Evolutionary conservation across 306 rosid species (phyloP).

Genomic region (Ormosia emarginata): DNA sequence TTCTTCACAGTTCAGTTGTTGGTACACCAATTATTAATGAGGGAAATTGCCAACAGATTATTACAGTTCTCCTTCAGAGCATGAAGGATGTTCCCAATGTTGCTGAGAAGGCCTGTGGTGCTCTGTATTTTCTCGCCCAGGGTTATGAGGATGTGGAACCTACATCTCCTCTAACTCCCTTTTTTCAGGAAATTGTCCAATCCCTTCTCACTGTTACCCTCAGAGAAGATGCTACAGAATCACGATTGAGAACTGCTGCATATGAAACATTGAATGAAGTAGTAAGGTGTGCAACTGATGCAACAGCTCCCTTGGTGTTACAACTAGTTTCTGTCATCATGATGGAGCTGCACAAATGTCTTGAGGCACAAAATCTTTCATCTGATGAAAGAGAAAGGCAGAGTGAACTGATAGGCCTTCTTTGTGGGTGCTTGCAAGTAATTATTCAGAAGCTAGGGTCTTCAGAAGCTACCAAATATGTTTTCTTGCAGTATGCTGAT

Average conservation of each 20-base stretch:
- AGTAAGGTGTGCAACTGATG: constrained; percentile 83
- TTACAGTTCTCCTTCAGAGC: constrained; percentile 85
- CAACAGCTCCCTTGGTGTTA: constrained; percentile 71
- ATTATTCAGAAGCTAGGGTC: constrained; percentile 87
- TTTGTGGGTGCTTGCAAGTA: constrained; percentile 90
- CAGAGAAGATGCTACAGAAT: constrained; percentile 85
- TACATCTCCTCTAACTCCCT: constrained; percentile 72
- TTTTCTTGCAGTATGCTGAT: constrained; percentile 70
- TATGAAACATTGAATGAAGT: constrained; percentile 87
- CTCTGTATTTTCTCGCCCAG: constrained; percentile 84
- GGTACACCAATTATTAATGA: constrained; percentile 77
- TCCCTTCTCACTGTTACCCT: constrained; percentile 75
- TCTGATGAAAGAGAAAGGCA: constrained; percentile 83
- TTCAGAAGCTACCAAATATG: constrained; percentile 66
- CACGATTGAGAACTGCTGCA: constrained; percentile 77
- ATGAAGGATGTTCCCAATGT: constrained; percentile 93
- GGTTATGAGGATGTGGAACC: constrained; percentile 77
- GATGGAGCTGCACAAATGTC: constrained; percentile 78
- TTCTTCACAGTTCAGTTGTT: constrained; percentile 69
- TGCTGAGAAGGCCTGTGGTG: constrained; percentile 95
- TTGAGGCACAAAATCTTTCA: constrained; percentile 72
- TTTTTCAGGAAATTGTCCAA: constrained; percentile 76
- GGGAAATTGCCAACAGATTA: constrained; percentile 73
- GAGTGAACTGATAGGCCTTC: constrained; percentile 78
- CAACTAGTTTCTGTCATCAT: constrained; percentile 73